Base-by-base conservation (phyloP, 331 rosid genomes). In the Acacia pycnantha region DNA sequence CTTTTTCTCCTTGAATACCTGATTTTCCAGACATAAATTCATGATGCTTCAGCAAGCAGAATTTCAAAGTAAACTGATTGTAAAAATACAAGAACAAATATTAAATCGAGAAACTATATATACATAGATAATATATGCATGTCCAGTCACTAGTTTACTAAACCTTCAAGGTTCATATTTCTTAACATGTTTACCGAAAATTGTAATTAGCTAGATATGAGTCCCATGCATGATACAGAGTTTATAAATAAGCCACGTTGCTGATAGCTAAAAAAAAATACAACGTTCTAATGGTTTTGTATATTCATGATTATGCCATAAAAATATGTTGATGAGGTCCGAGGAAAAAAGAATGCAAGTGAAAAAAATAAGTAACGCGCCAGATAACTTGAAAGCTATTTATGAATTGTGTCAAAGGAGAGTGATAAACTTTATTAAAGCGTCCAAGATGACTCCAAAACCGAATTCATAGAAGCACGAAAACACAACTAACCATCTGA, bases 1-100 rank as follows among this genome's bases (percentile, higher is more conserved):
- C 86, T 95, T 95, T 86, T 95, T 95, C 92, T 93, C 98, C 90
- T 95, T 93, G 62, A 87, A 92, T 74, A 86, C 90, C 99, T 93
- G 97, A 62, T 70, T 80, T 79, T 79, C 13, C 77, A 62, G 81
- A 72, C 77, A 67, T 35, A 68, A 65, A 82, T 75, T 47, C 77
- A 79, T 33, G 84, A 70, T 69, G 40, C 29, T 84, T 68, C 81
- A 50, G 72, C 73, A 29, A 74, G 44, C 19, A 67, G 59, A 56
- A 74, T 81, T 40, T 48, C 78, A 80, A 83, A 73, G 46, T 50
- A 31, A 76, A 75, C 51, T 70, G 18, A 11, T 11, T n/a, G 11
- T n/a, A n/a, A n/a, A 51, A 80, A 73, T 31, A 50, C 47, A 43
- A 80, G 13, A 50, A 58, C 1, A 73, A 81, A 78, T 26, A 70